phyloP scores from a whole-genome alignment of 2,329 filamentous ascomycete species.

The Ilyonectria destructans region DNA sequence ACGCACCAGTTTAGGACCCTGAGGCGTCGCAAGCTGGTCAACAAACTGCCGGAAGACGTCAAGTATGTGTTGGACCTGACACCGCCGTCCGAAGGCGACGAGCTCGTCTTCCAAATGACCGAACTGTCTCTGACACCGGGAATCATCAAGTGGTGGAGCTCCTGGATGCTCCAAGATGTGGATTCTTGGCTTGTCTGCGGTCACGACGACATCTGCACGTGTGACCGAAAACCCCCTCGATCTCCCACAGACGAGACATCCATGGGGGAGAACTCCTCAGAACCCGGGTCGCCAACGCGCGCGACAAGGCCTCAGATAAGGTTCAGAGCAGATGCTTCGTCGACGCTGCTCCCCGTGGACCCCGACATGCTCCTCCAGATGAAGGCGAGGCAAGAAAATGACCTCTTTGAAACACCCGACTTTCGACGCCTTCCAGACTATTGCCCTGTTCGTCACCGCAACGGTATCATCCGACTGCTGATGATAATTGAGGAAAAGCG shows the following conservation, averaged over 20 bases:
- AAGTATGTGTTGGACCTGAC: slow-evolving; percentile 77
- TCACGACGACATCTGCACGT: slow-evolving; percentile 60
- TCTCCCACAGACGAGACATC: slow-evolving; percentile 2
- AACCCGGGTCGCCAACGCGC: not conserved
- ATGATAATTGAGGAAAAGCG: slow-evolving; percentile 70
- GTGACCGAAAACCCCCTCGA: slow-evolving; percentile 34
- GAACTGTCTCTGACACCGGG: slow-evolving; percentile 72
- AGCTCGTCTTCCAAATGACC: slow-evolving; percentile 72
- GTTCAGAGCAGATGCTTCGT: not conserved
- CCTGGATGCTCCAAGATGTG: slow-evolving; percentile 53
- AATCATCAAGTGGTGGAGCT: slow-evolving; percentile 70
- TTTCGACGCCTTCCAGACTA: slow-evolving; percentile 70
- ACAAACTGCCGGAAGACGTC: slow-evolving; percentile 60
- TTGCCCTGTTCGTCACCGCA: slow-evolving; percentile 75
- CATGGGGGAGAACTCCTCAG: not conserved
- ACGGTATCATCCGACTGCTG: slow-evolving; percentile 75
- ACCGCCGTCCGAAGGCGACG: slow-evolving; percentile 74
- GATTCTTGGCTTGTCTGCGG: slow-evolving; percentile 54
- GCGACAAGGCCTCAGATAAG: no score
- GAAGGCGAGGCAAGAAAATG: slow-evolving; percentile 43
- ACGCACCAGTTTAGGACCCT: slow-evolving; percentile 59
- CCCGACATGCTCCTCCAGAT: slow-evolving; percentile 37
- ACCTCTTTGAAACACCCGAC: slow-evolving; percentile 46
- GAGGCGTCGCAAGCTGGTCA: slow-evolving; percentile 56
- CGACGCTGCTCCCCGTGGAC: slow-evolving; percentile 9